phyloP scores from a whole-genome alignment of 345 rosid genomes.

The Erucastrum elatum region DNA sequence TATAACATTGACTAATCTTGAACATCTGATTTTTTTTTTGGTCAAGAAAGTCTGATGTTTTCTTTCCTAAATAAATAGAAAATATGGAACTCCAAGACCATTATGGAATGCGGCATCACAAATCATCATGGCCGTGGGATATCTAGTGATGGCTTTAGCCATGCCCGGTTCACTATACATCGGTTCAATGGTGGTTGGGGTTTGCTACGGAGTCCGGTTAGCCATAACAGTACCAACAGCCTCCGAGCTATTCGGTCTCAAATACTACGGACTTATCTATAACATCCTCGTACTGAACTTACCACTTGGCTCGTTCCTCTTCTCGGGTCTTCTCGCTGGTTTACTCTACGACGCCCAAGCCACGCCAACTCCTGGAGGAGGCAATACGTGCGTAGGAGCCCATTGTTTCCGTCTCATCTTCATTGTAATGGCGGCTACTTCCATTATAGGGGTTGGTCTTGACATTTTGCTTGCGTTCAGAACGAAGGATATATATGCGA shows the following conservation, averaged over 20 bases:
- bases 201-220: constrained; percentile 55
- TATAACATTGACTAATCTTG: constrained; percentile 14
- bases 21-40: not conserved
- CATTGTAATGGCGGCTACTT: constrained; percentile 50
- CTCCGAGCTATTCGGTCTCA: constrained; percentile 64
- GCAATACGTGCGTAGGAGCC: constrained; percentile 52
- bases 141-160: constrained; percentile 52
- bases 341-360: constrained; percentile 60
- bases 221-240: constrained; percentile 52
- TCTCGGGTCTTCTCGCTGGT: constrained; percentile 68
- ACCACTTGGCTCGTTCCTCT: constrained; percentile 58
- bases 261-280: constrained; percentile 52
- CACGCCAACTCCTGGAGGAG: constrained; percentile 36
- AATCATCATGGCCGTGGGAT: constrained; percentile 52
- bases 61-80: constrained; percentile 34
- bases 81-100: constrained; percentile 54
- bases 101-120: constrained; percentile 58
- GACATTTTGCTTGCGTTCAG: constrained; percentile 45
- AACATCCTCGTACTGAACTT: constrained; percentile 52
- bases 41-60: not conserved
- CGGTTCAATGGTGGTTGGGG: constrained; percentile 55
- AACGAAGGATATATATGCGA: constrained; percentile 48
- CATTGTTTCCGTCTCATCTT: constrained; percentile 52
- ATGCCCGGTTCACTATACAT: constrained; percentile 59
- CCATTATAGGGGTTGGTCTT: constrained; percentile 47